A percentile compares a stretch with the other conserved stretches of the same genome.
These are phyloP conservation scores for Metschnikowia shivogae DNA, from an alignment of 805 yeast species.

Conservation along the genomic window DNA sequence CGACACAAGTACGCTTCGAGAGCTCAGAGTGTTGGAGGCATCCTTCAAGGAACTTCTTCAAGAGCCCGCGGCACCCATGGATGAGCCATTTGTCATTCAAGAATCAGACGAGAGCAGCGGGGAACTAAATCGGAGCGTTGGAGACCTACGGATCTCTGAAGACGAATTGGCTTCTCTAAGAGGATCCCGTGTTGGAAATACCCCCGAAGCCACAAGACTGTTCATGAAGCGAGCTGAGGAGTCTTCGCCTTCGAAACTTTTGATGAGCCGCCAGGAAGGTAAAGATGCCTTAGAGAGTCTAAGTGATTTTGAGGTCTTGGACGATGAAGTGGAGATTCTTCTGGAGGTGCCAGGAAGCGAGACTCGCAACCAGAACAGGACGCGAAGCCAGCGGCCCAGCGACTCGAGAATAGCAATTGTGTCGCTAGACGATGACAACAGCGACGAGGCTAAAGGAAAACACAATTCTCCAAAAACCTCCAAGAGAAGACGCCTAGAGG, in stretches of 20 bases:
- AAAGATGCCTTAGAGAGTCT: not conserved
- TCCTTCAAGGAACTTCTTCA: conserved; percentile 2
- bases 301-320: conserved; percentile 12
- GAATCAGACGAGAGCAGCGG: conserved; percentile 15
- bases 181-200: not conserved
- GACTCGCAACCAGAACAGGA: not conserved
- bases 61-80: conserved; percentile 13
- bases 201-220: conserved; percentile 12
- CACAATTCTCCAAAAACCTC: not conserved
- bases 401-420: not conserved
- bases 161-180: conserved; percentile 1
- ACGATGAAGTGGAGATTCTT: conserved; percentile 9
- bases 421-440: not conserved
- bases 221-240: conserved; percentile 9
- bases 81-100: conserved; percentile 15
- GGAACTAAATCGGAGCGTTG: conserved; percentile 18
- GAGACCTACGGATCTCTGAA: conserved; percentile 15
- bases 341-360: conserved; percentile 6
- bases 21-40: not conserved
- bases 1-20: not conserved
- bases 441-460: not conserved
- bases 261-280: not conserved
- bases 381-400: not conserved
- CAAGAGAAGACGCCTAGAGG: conserved; percentile 1
- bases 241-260: not conserved